Base-by-base conservation (phyloP, 139 green algal species). In the Picochlorum sp. region DNA sequence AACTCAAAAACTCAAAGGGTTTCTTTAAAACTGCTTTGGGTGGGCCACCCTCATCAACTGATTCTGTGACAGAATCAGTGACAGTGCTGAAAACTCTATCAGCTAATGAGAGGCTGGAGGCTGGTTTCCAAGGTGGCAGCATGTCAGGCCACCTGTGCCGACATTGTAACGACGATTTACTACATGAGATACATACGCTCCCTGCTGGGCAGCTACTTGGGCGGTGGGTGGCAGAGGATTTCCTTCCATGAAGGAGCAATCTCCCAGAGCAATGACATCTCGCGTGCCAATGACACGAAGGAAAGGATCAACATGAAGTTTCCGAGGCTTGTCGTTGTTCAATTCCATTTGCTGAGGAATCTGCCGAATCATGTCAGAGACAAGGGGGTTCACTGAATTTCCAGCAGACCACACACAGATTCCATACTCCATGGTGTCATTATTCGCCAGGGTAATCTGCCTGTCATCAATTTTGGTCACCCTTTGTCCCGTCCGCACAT, bases 201-300 rank as follows among this genome's bases (percentile, higher is more conserved):
- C 90, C 73, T 96, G 89, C 78, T 97, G 91, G 74, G 97, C 90
- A 7, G 90, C 90, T 34, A 92, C 88, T 80, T 96, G 89, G 4
- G 90, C 90, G 9, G 96, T 75, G 0, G 91, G 80, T 0, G 90
- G 90, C 50, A 97, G 71, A 9, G 91, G 91, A 15, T 56, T 67
- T 15, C 87, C 77, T 16, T 65, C 44, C 60, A 90, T 86, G 18
- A 83, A 84, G 28, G 76, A 86, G 75, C 89, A 96, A 78, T 97
- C 90, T 0, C 90, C 90, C n/a, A 96, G 66, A 1, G 86, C 85
- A 50, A 82, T 96, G 7, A 92, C 74, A 70, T 78, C 51, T 73
- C 38, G 14, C 0, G 68, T 72, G n/a, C 83, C 83, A 32, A 87
- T 69, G 23, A 90, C 80, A 1, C 83, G 69, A 47, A 86, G 61